A percentile compares a stretch with the other conserved stretches of the same genome.
These are phyloP conservation scores for Paxillus involutus DNA, from an alignment of 768 basidiomycete genomes.

Conservation along the genomic window DNA sequence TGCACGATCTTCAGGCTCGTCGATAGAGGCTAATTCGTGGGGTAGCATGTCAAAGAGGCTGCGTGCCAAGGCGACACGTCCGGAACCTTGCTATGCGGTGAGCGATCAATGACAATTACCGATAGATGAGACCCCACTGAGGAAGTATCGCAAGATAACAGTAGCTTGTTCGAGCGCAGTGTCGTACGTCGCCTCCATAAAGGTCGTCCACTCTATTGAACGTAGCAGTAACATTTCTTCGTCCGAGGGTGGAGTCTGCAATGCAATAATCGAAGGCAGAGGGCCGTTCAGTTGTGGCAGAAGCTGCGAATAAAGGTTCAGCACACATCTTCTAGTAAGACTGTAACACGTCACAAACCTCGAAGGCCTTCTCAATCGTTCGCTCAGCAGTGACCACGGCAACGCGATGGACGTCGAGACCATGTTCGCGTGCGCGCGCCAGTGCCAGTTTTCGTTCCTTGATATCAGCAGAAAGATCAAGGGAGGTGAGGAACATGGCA, in stretches of 20 bases:
- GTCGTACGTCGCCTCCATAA: slow-evolving; percentile 66
- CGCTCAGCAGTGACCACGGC: slow-evolving; percentile 79
- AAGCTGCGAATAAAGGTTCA: slow-evolving; percentile 34
- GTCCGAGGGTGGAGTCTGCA: slow-evolving; percentile 57
- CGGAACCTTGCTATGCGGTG: slow-evolving; percentile 49
- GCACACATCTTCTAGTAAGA: slow-evolving; percentile 5
- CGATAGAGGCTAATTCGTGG: slow-evolving; percentile 56
- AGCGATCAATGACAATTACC: neutral
- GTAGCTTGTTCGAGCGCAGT: slow-evolving; percentile 87
- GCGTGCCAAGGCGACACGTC: slow-evolving; percentile 69
- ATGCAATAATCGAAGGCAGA: slow-evolving; percentile 57
- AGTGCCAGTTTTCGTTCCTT: slow-evolving; percentile 70
- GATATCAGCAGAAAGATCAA: slow-evolving; percentile 62
- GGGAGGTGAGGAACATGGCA: slow-evolving; percentile 82
- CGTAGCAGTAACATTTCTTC: slow-evolving; percentile 69
- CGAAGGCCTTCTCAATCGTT: slow-evolving; percentile 70
- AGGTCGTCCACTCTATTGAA: slow-evolving; percentile 93
- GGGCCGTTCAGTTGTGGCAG: slow-evolving; percentile 55
- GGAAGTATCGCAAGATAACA: slow-evolving; percentile 84
- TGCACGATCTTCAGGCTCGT: slow-evolving; percentile 68
- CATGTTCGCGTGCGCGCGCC: slow-evolving; percentile 77
- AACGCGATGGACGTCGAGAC: slow-evolving; percentile 78
- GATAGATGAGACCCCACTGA: slow-evolving; percentile 53
- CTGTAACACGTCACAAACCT: slow-evolving; percentile 36
- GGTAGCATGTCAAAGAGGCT: slow-evolving; percentile 61